Evolutionary conservation across 805 yeast species (phyloP), one percentile per base, ranked within the genome.

Genomic region (Cyberlindnera galapagoensis): DNA sequence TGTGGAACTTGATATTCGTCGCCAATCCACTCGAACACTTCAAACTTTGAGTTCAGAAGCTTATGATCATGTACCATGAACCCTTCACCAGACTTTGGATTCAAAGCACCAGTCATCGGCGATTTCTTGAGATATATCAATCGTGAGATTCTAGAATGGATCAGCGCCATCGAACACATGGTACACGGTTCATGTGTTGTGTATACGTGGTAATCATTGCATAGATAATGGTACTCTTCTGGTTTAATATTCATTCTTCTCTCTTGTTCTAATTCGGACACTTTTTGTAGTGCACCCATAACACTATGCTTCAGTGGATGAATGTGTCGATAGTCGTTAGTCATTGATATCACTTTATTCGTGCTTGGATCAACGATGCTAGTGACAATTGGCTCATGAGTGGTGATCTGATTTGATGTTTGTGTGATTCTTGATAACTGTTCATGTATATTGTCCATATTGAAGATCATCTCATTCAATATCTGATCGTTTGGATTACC

Each of bases 181-280:
- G 85, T 73, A 49, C 98, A 92, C 0, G 98, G 98, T 55, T 92
- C 98, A 52, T 87, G 95, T 0, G 95, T 81, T 1, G 94, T 82
- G 51, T 82, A 86, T 0, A 92, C 86, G 39, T 83, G 77, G 43
- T 76, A 68, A 33, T 78, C 72, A 21, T 80, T 70, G 51, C 97
- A 88, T 3, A 92, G 65, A 50, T 92, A 92, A 19, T 47, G 45
- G 26, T 31, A 40, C 25, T 33, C 36, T 5, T 25, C 22, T 1
- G 36, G 35, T 4, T 30, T 30, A 14, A 26, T 24, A n/a, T 34
- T 35, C 7, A 35, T 22, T 43, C 80, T 58, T 29, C 68, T 56
- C 10, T 47, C 30, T 17, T 54, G 56, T 46, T 82, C 92, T 1
- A 44, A 38, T 4, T 52, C 54, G 0, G 97, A 90, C 0, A 87